Base-by-base conservation (phyloP, 2,329 filamentous ascomycete species). In the Rasamsonia emersonii region DNA sequence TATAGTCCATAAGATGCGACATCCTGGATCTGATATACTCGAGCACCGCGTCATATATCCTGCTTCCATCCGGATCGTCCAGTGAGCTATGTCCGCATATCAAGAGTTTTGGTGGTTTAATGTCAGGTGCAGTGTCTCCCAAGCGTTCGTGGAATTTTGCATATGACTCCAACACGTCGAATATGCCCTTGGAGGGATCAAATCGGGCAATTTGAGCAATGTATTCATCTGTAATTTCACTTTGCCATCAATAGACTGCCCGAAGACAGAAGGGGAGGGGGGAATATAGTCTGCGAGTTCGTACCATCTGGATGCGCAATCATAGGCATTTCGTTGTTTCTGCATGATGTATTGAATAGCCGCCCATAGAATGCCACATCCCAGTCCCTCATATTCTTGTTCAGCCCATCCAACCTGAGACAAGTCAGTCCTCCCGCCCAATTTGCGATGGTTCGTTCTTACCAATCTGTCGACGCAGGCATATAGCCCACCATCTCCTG, bases 121-220 rank as follows among this genome's bases (percentile, higher is more conserved):
- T 62, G 2, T 68, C 56, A 2, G 68, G 44, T 0, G 53, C 49
- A 19, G 63, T 61, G 9, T 67, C 57, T 35, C 71, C 64, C 33
- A 78, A 67, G 30, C 78, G 71, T 5, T 68, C 65, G 33, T 72
- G 73, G 51, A 89, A 81, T 47, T 81, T 75, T 24, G 77, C 79
- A 41, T 88, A 91, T 1, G 80, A 73, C 40, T 82, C 75, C 35
- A 91, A 71, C 5, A 86, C 80, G 31, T 83, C 80, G 0, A 79
- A 75, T 24, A 89, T 86, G 6, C 84, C 84, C 60, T 89, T 91
- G 28, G 82, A 77, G 0, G 84, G 84, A 44, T 91, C 84, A 51
- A 91, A 91, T 13, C 84, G 79, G 2, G 84, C 82, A 16, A 89
- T 75, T 52, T 91, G 84, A 4, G 81, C 71, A 44, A 91, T 84